Conservation (phyloP, 176 grass and related monocot species). For the Secale cereale region DNA sequence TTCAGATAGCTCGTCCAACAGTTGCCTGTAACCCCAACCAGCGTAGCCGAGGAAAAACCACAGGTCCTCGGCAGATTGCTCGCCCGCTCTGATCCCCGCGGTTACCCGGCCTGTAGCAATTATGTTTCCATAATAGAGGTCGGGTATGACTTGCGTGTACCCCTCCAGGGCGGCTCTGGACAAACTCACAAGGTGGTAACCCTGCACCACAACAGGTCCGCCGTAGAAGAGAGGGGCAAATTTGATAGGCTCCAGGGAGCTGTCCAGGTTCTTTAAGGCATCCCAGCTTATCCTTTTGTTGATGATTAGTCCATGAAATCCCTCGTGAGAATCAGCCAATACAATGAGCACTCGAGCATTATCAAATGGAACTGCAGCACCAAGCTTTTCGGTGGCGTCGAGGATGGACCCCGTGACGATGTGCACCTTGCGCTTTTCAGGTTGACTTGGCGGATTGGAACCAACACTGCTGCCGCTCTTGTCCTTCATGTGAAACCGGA, state of each 20-base stretch:
- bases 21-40: constrained; percentile 65
- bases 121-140: constrained; percentile 72
- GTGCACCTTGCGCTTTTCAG: background rate
- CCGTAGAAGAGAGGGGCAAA: constrained; percentile 68
- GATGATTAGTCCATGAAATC: constrained; percentile 80
- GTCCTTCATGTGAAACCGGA: constrained; percentile 34
- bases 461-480: background rate
- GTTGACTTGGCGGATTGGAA: constrained; percentile 16
- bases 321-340: constrained; percentile 46
- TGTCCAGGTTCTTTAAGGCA: constrained; percentile 65
- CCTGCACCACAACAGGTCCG: constrained; percentile 65
- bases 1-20: constrained; percentile 69
- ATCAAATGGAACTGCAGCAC: constrained; percentile 54
- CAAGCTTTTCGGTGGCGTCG: constrained; percentile 57
- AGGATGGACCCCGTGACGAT: constrained; percentile 55
- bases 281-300: constrained; percentile 80
- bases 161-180: constrained; percentile 46
- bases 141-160: constrained; percentile 51
- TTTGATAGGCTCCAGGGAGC: constrained; percentile 54
- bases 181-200: constrained; percentile 77
- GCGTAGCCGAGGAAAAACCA: constrained; percentile 93
- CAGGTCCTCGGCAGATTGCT: constrained; percentile 36
- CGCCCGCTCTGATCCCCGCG: constrained; percentile 44
- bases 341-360: constrained; percentile 69
- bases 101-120: constrained; percentile 44